Conservation (phyloP, 352 stramenopile species). For the Phytopythium helicoides region DNA sequence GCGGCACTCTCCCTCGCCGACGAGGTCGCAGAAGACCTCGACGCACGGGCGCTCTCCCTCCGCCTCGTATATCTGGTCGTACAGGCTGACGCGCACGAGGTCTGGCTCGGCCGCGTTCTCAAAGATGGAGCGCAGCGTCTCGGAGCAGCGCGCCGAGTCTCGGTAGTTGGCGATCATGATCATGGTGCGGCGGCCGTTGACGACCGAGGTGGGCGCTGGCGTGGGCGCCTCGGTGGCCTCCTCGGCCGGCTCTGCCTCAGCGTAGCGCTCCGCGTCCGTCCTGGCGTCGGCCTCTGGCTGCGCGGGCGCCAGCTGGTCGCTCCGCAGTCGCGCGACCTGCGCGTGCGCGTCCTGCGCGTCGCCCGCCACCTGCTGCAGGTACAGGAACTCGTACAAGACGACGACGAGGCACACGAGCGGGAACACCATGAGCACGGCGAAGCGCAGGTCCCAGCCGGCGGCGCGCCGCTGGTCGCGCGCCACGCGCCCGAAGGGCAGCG, state of each 20-base stretch:
- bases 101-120: constrained; percentile 60
- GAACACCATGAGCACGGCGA: constrained; percentile 66
- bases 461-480: constrained; percentile 36
- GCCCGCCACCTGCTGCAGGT: constrained; percentile 64
- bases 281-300: background rate
- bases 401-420: constrained; percentile 65
- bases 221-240: constrained; percentile 15
- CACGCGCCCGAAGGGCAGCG: constrained; percentile 64
- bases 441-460: constrained; percentile 46
- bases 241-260: constrained; percentile 5
- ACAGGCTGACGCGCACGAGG: constrained; percentile 58
- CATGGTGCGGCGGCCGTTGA: constrained; percentile 72
- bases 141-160: constrained; percentile 71
- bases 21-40: constrained; percentile 63
- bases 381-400: constrained; percentile 80
- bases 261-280: constrained; percentile 8
- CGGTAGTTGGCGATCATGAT: constrained; percentile 81
- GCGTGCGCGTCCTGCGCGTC: constrained; percentile 22
- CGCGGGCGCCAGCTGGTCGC: constrained; percentile 16
- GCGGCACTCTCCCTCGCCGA: constrained; percentile 60
- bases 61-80: constrained; percentile 68
- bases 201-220: constrained; percentile 25
- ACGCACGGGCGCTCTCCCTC: constrained; percentile 67
- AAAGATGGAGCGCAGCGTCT: constrained; percentile 81
- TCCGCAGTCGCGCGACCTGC: constrained; percentile 28